These are phyloP conservation scores for Quercus variabilis DNA, from an alignment of 306 rosid genomes.

Conservation along the genomic window DNA sequence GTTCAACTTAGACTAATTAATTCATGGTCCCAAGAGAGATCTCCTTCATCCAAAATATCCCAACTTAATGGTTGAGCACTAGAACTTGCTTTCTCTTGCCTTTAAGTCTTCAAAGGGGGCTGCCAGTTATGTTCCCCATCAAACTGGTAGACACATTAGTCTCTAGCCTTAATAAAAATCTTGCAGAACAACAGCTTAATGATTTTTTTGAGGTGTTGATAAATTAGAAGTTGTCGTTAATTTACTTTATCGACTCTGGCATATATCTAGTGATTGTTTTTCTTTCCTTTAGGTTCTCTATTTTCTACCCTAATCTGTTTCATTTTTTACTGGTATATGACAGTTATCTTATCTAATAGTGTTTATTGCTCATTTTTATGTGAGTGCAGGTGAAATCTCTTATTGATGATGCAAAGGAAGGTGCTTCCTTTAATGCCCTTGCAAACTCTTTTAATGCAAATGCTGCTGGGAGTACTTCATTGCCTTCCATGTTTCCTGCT, in stretches of 20 bases:
- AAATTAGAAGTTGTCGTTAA: neutral
- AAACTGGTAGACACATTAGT: neutral
- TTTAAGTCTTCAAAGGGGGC: too few species aligned
- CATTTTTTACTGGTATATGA: neutral
- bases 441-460: conserved; percentile 44
- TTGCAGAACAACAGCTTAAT: neutral
- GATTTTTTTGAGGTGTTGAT: neutral
- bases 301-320: neutral
- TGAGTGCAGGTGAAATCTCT: conserved; percentile 62
- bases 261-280: neutral
- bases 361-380: conserved; percentile 20
- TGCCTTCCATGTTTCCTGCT: conserved; percentile 66
- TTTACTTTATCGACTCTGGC: neutral
- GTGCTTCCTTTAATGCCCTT: conserved; percentile 37
- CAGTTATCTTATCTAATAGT: conserved; percentile 10
- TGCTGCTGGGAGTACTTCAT: conserved; percentile 35
- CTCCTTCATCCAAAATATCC: too few species aligned
- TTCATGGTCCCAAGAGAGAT: too few species aligned
- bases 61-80: too few species aligned
- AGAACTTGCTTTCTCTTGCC: too few species aligned
- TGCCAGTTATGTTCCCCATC: too few species aligned
- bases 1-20: too few species aligned
- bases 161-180: neutral
- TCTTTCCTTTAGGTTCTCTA: neutral
- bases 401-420: conserved; percentile 60